phyloP scores from a whole-genome alignment of 1,139 yeast species.

The Ogataea hybrid region DNA sequence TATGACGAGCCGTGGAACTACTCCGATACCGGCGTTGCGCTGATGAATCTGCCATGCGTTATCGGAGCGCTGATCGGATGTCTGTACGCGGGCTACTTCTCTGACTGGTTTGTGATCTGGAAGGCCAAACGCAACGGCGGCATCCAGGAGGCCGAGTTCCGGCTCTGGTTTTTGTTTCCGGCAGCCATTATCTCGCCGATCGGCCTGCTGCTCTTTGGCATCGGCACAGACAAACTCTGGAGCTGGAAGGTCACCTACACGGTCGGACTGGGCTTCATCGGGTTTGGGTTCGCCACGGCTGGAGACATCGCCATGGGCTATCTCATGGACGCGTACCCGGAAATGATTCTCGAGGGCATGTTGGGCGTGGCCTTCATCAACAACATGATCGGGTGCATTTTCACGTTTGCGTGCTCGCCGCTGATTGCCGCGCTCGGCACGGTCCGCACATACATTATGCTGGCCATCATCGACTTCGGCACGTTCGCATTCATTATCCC shows the following conservation, averaged over 20 bases:
- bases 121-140: constrained; percentile 72
- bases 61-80: constrained; percentile 85
- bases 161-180: constrained; percentile 67
- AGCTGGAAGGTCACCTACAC: constrained; percentile 61
- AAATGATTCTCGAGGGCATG: constrained; percentile 79
- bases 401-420: constrained; percentile 73
- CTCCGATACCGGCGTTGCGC: constrained; percentile 69
- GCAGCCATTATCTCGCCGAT: constrained; percentile 70
- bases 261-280: constrained; percentile 65
- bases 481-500: constrained; percentile 64
- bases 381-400: constrained; percentile 72
- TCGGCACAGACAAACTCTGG: constrained; percentile 68
- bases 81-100: constrained; percentile 67
- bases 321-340: constrained; percentile 71
- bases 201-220: constrained; percentile 78
- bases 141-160: constrained; percentile 73
- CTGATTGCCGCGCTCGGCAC: constrained; percentile 72
- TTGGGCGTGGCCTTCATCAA: constrained; percentile 82
- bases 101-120: constrained; percentile 73
- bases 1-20: constrained; percentile 70
- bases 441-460: constrained; percentile 67
- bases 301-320: constrained; percentile 75
- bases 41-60: constrained; percentile 80
- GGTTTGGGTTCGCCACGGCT: constrained; percentile 72
- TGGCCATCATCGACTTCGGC: constrained; percentile 69